Evolutionary conservation across 2,329 filamentous ascomycete genomes (phyloP), one percentile per base, ranked within the genome.

Genomic region (Pseudogymnoascus sp.): DNA sequence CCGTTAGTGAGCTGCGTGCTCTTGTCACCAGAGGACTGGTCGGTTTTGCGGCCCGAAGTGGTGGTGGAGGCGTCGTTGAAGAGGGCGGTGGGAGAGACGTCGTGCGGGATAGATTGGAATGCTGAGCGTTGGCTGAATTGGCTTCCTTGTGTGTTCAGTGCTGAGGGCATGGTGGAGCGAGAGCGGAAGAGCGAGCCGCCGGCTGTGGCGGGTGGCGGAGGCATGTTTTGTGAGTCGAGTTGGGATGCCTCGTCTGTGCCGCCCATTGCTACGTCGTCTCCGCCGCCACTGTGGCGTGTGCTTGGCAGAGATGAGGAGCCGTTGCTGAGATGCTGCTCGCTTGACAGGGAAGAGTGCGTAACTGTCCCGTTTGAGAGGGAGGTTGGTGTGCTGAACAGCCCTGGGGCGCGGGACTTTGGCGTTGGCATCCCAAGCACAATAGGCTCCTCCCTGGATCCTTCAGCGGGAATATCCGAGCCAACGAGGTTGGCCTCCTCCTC

Each of bases 61-160:
- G 92, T 96, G 1, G 92, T 95, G 2, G 91, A 96, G 1, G 91
- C 93, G 69, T 96, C 91, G 68, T 97, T 97, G 60, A 86, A 76
- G 62, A 81, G 73, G 11, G 80, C 81, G 25, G 81, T 83, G 12
- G 83, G 83, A 4, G 82, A 83, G 60, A 84, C 75, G 3, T 81
- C 83, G 0, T 78, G 74, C 0, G 84, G 81, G 2, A 87, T 72
- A 18, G 81, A 76, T 14, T 82, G 85, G 47, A 86, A 73, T 1
- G 77, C 79, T 4, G 86, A 88, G 25, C 65, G 62, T 34, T 72
- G 61, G 37, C 22, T 57, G 12, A 34, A 38, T 34, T 89, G 88
- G 1, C 88, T 89, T 20, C 85, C 77, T 63, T 84, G 82, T 2
- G 80, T 81, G 66, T 75, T 83, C 62, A 71, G 82, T 1, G 71